Base-by-base conservation (phyloP, 1,284 basidiomycete genomes). In the Exobasidium rhododendri region DNA sequence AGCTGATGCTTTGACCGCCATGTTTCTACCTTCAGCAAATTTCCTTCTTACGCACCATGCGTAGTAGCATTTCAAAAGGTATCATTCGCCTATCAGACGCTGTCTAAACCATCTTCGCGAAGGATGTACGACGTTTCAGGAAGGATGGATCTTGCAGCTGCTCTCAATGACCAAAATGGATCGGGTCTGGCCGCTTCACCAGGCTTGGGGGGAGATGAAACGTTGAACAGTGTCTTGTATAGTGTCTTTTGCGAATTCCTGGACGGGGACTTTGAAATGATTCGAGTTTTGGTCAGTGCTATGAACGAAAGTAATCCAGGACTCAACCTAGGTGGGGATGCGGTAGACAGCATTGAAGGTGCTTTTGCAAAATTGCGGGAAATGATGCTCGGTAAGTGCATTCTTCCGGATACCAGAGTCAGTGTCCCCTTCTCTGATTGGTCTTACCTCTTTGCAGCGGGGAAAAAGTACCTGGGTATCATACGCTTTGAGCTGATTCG, bases 11-110 rank as follows among this genome's bases (percentile, higher is more conserved):
- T n/a, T n/a, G n/a, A 17, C 54, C 52, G 20, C 52, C 54, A 44
- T 20, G 14, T 20, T 32, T 56, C 35, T 40, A 40, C 35, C 47
- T 6, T 20, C 70, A 91, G 89, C 78, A 92, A 92, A 83, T 91
- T 89, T 66, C 89, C 89, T 6, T 83, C 85, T 68, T 88, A 89
- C 73, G 85, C 88, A 55, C 70, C 76, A 17, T 88, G 90, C 14
- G 92, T 90, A 0, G 82, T 85, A 24, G 91, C 91, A 0, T 92
- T 92, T 74, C 91, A 92, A 78, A 89, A 88, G 71, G 87, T 92
- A 1, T 87, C 89, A 4, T 85, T 91, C 24, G 90, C 90, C 0
- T 92, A 92, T 71, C 85, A 89, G 70, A 86, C 90, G 1, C 85
- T 92, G 40, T 88, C 86, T 70, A 87, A 87, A 61, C 88, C 90